phyloP scores from a whole-genome alignment of 108 stramenopile genomes.

The Conticribra guillardii region DNA sequence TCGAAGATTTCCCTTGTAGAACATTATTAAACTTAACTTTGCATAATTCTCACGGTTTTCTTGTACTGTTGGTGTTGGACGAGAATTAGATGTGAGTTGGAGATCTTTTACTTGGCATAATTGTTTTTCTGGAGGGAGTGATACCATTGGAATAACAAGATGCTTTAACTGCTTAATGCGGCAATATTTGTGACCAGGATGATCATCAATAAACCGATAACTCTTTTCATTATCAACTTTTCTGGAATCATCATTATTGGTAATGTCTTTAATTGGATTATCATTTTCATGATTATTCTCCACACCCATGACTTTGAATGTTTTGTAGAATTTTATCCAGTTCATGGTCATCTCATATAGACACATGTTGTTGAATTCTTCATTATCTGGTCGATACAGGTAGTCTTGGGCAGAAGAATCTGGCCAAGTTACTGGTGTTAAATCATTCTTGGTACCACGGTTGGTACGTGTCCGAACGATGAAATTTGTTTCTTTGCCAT shows the following conservation, averaged over 20 bases:
- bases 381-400: constrained; percentile 10
- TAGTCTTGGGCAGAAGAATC: constrained; percentile 31
- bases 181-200: constrained; percentile 16
- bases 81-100: background rate
- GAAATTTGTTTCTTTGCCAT: constrained; percentile 10
- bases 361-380: constrained; percentile 11
- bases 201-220: constrained; percentile 7
- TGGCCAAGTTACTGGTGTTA: constrained; percentile 7
- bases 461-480: background rate
- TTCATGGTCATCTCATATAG: constrained; percentile 20
- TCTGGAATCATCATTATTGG: constrained; percentile 1
- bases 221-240: constrained; percentile 4
- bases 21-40: constrained; percentile 33
- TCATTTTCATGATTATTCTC: constrained; percentile 7
- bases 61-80: background rate
- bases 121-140: constrained; percentile 16
- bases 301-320: constrained; percentile 13
- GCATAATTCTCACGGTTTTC: constrained; percentile 36
- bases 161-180: constrained; percentile 5
- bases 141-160: constrained; percentile 11
- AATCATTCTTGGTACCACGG: background rate
- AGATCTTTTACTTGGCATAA: constrained; percentile 25
- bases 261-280: background rate
- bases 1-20: constrained; percentile 26
- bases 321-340: constrained; percentile 20